Percentiles rank a stretch among this genome's conserved stretches.
phyloP scores from a whole-genome alignment of 805 yeast species.

The Saccharomycopsis sp. region DNA sequence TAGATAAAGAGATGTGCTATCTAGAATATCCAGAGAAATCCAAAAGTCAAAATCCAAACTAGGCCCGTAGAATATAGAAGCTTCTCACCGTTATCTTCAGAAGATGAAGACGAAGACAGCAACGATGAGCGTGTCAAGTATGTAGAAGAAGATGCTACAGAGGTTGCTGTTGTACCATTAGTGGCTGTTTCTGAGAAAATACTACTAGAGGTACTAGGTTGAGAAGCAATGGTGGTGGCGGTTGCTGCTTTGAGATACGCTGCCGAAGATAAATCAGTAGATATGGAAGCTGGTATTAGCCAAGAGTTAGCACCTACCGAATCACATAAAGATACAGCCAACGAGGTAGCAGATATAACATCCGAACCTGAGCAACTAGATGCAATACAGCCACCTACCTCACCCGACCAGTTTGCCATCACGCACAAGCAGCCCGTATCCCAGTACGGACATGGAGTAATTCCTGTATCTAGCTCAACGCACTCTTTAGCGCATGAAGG shows the following conservation, averaged over 20 bases:
- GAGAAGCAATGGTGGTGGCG: conserved; percentile 2
- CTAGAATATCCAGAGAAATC: not conserved
- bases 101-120: not conserved
- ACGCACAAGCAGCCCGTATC: conserved; percentile 46
- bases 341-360: conserved; percentile 33
- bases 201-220: not conserved
- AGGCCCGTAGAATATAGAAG: not conserved
- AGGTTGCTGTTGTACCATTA: not conserved
- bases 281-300: conserved; percentile 39
- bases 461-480: conserved; percentile 32
- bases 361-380: conserved; percentile 32
- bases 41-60: not conserved
- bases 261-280: conserved; percentile 28
- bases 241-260: conserved; percentile 13
- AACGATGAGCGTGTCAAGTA: not conserved
- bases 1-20: not conserved
- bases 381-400: conserved; percentile 39
- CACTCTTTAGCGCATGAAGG: conserved; percentile 40
- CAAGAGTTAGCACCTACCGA: conserved; percentile 37
- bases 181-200: not conserved
- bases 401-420: conserved; percentile 41
- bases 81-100: not conserved
- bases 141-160: not conserved
- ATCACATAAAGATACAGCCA: conserved; percentile 38
- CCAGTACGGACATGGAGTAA: conserved; percentile 48